phyloP scores from a whole-genome alignment of 176 grass and related monocot species.

The Rhynchospora pubera region DNA sequence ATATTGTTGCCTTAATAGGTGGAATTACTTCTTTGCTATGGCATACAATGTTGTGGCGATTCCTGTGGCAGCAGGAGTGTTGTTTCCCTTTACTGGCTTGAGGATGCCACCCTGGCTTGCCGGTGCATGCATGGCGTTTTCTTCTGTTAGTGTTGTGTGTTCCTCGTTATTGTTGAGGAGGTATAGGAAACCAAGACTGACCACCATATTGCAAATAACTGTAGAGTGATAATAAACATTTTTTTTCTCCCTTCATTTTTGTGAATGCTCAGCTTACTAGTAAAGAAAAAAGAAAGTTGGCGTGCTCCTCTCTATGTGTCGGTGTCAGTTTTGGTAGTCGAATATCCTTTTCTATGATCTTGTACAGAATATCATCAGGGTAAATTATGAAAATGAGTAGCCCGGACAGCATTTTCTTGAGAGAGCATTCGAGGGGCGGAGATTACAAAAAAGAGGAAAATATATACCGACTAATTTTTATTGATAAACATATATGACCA shows the following conservation, averaged over 20 bases:
- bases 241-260: conserved; percentile 18
- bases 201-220: conserved; percentile 90
- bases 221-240: conserved; percentile 51
- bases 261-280: no score
- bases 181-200: conserved; percentile 86
- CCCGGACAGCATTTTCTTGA: background rate
- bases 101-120: conserved; percentile 97
- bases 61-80: conserved; percentile 61
- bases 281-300: conserved; percentile 9
- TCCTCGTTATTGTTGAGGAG: conserved; percentile 80
- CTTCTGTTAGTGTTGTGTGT: conserved; percentile 78
- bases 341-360: background rate
- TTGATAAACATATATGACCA: background rate
- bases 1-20: conserved; percentile 18
- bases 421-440: background rate
- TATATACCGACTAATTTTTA: background rate
- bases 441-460: background rate
- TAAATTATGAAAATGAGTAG: background rate
- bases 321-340: background rate
- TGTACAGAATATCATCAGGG: background rate
- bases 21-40: conserved; percentile 97
- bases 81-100: conserved; percentile 68
- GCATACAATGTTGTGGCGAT: conserved; percentile 79
- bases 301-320: background rate
- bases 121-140: conserved; percentile 92